Base-by-base conservation (phyloP, 2,329 filamentous ascomycete genomes). In the Aulographum hederae region DNA sequence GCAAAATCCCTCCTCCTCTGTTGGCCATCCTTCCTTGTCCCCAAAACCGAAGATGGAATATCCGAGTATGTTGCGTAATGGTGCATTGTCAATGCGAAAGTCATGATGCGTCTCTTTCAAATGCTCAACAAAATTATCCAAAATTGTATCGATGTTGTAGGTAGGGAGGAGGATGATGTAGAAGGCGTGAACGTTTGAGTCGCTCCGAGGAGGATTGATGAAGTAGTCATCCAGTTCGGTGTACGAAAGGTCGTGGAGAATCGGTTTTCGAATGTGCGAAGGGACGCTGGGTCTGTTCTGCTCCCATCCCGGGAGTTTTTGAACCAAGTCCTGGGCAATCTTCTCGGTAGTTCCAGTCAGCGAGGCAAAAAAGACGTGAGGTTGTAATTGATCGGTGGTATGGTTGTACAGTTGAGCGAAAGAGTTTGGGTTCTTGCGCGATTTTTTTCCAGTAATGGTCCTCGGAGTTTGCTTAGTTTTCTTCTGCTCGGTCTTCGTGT, bases 1-100 rank as follows among this genome's bases (percentile, higher is more conserved):
- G 50, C 86, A 94, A 55, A 85, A 98, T 0, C 86, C 86, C 43
- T 89, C 79, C 36, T 76, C 70, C 53, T 93, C 84, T 0, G 77
- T 81, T 1, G 84, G 81, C 86, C 89, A 98, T 35, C 79, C 82
- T 48, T 92, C 80, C 38, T 69, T 73, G 50, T 95, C 86, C 13
- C 86, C 86, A 46, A 94, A 78, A 0, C 89, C 89, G 57, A 95
- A 95, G 0, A 95, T 84, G 0, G 81, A 81, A 48, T 93, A 95
- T 6, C 86, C 86, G 2, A 85, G 59, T 12, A 95, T 54, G 1
- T 64, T 58, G 0, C 76, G 73, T 29, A 98, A 56, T 1, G 89
- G 78, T 0, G 79, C 76, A 0, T 84, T 93, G 44, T 95, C 85
- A 41, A 98, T 91, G 35, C 86, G 73, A 61, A 95, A 95, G 52